Evolutionary conservation across 2,329 filamentous ascomycete genomes (phyloP).

Genomic region (Diaporthe amygdali): DNA sequence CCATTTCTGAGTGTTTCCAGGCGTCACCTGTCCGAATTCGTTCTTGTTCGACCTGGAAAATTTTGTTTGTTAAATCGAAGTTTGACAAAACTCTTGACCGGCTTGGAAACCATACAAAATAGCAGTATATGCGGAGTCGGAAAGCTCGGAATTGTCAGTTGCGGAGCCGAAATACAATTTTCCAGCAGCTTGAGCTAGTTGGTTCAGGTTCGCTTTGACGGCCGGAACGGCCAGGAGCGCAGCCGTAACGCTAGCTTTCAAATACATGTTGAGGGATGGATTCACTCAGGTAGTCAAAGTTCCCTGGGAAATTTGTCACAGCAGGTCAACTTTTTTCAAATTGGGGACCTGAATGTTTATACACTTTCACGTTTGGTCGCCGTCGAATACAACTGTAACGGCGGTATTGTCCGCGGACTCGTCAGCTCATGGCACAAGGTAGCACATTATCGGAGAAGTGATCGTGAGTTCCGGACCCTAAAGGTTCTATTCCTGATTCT

Average conservation of each 20-base stretch:
- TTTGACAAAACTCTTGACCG: not conserved
- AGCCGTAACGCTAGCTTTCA: not conserved
- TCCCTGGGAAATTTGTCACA: not conserved
- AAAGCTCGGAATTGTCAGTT: slow-evolving; percentile 62
- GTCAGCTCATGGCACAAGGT: not conserved
- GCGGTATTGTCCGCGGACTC: not conserved
- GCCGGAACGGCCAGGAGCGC: not conserved
- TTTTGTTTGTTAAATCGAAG: not conserved
- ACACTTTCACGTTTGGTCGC: not conserved
- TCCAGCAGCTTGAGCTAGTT: slow-evolving; percentile 23
- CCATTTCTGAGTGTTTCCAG: slow-evolving; percentile 71
- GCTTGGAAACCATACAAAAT: slow-evolving; percentile 44
- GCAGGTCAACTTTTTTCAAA: not conserved
- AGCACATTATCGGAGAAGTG: not conserved
- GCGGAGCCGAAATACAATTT: slow-evolving; percentile 66
- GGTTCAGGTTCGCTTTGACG: slow-evolving; percentile 24
- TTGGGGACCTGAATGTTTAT: not conserved
- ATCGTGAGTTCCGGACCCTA: not conserved
- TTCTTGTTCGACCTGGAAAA: slow-evolving; percentile 46
- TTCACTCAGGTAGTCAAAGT: not conserved
- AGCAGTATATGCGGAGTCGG: slow-evolving; percentile 59
- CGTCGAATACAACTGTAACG: not conserved
- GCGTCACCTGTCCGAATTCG: slow-evolving; percentile 70
- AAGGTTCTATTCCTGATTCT: slow-evolving; percentile 11
- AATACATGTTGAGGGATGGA: not conserved